These are phyloP conservation scores for Amanita molliuscula DNA, from an alignment of 768 basidiomycete species.

Conservation along the genomic window DNA sequence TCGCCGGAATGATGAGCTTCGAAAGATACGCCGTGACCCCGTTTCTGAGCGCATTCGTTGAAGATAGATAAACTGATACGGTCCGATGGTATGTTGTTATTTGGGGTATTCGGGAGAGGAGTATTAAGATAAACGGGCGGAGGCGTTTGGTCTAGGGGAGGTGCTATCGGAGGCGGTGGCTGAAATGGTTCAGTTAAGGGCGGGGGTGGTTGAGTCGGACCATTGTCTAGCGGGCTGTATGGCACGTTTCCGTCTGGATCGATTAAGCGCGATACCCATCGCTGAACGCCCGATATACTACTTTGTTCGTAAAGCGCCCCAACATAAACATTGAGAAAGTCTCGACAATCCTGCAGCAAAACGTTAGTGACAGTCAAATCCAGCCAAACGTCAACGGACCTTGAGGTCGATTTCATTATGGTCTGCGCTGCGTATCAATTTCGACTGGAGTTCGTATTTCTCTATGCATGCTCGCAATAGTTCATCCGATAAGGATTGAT, in stretches of 20 bases:
- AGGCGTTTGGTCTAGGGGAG: not conserved
- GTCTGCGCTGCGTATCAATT: not conserved
- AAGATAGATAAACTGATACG: not conserved
- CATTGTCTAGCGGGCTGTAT: not conserved
- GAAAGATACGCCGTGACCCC: not conserved
- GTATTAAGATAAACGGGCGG: not conserved
- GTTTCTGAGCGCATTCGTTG: not conserved
- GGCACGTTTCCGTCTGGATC: not conserved
- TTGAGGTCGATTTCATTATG: not conserved
- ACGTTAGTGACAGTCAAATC: not conserved
- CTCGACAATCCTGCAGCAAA: conserved; percentile 1
- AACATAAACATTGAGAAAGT: not conserved
- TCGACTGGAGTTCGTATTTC: not conserved
- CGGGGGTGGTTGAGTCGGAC: not conserved
- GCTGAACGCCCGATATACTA: not conserved
- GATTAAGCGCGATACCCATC: conserved; percentile 5
- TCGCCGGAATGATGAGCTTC: not conserved
- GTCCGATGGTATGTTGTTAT: not conserved
- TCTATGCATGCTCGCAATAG: not conserved
- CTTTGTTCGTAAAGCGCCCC: not conserved
- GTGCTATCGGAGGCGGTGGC: not conserved
- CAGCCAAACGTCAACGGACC: not conserved
- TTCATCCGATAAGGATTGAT: not conserved
- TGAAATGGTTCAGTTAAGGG: not conserved
- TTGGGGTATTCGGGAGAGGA: not conserved